phyloP scores from a whole-genome alignment of 345 rosid species.

The Pistacia integerrima region DNA sequence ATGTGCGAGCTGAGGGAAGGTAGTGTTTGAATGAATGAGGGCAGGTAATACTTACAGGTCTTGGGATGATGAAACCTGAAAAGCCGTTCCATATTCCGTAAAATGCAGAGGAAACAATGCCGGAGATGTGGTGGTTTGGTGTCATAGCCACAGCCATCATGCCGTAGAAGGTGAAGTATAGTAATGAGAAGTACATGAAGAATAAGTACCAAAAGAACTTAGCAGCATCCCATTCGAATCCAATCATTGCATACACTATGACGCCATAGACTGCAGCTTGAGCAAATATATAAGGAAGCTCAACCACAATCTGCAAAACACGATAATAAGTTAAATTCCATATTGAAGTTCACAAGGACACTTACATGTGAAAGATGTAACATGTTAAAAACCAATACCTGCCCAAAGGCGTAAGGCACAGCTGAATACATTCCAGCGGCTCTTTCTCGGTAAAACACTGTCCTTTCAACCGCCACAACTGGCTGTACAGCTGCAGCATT shows the following conservation, averaged over 20 bases:
- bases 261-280: constrained; percentile 12
- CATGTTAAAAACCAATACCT: constrained; percentile 28
- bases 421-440: constrained; percentile 63
- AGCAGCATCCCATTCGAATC: constrained; percentile 13
- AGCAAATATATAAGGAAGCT: constrained; percentile 19
- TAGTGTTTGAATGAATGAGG: neutral
- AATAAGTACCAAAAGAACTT: constrained; percentile 20
- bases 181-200: constrained; percentile 17
- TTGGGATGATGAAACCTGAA: constrained; percentile 15
- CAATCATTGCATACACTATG: constrained; percentile 26
- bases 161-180: constrained; percentile 24
- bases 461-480: constrained; percentile 53
- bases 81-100: constrained; percentile 15
- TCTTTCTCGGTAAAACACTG: constrained; percentile 58
- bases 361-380: neutral
- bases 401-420: constrained; percentile 30
- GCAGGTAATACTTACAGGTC: constrained; percentile 12
- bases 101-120: constrained; percentile 10
- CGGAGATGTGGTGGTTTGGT: constrained; percentile 17
- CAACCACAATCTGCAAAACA: constrained; percentile 20
- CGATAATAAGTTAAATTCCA: neutral
- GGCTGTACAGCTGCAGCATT: constrained; percentile 52
- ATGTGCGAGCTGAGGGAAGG: too few relatives aligned
- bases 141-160: constrained; percentile 25
- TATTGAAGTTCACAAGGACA: neutral